Evolutionary conservation across 331 rosid genomes (phyloP).

Genomic region (Malus hybrid): DNA sequence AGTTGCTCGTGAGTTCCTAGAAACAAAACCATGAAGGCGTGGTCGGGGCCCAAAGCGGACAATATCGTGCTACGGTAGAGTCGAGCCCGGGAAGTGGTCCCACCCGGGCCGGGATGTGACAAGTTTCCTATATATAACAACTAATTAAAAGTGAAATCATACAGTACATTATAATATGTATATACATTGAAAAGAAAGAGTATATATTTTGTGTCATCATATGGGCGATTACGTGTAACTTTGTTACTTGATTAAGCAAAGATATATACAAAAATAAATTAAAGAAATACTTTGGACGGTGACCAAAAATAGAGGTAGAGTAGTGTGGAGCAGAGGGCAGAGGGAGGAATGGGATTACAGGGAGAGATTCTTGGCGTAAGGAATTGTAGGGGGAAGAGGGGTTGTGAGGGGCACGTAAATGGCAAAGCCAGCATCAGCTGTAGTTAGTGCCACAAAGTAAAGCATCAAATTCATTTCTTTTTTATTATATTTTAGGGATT

Average conservation of each 20-base stretch:
- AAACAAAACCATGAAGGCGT: too few relatives aligned
- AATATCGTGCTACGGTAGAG: too few relatives aligned
- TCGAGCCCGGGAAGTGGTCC: too few relatives aligned
- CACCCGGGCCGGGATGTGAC: too few relatives aligned
- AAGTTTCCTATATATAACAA: too few relatives aligned
- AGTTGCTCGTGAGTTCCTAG: too few relatives aligned
- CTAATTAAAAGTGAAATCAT: too few relatives aligned
- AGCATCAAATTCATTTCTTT: conserved; percentile 35
- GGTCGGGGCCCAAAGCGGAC: too few relatives aligned
- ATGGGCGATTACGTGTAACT: background rate
- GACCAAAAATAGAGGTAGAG: conserved; percentile 15
- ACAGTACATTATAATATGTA: background rate
- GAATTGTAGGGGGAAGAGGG: conserved; percentile 18
- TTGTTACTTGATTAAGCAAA: conserved; percentile 3
- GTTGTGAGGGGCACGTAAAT: conserved; percentile 60
- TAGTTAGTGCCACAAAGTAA: conserved; percentile 49
- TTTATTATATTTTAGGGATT: conserved; percentile 2
- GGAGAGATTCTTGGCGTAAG: conserved; percentile 62
- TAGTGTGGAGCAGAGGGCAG: conserved; percentile 36
- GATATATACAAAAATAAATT: background rate
- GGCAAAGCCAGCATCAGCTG: conserved; percentile 36
- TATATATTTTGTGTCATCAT: too few relatives aligned
- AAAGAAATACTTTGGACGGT: conserved; percentile 24
- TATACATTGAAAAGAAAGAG: too few relatives aligned
- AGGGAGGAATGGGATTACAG: conserved; percentile 9